phyloP scores from a whole-genome alignment of 352 stramenopile species.

The Globisporangium irregulare region DNA sequence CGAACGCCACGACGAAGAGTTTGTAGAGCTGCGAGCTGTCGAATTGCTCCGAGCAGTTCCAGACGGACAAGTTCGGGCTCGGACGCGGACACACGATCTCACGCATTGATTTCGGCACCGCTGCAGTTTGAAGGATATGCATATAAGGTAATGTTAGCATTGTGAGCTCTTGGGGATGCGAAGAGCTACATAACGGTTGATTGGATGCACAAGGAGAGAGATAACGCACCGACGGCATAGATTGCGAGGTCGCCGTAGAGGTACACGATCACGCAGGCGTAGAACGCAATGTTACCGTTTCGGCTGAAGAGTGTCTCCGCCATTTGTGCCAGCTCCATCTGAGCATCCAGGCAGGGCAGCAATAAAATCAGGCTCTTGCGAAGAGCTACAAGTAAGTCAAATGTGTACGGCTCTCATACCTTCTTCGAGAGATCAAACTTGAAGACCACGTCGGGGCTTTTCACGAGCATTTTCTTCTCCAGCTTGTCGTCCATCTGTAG shows the following conservation, averaged over 20 bases:
- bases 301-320: conserved; percentile 70
- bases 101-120: conserved; percentile 85
- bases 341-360: neutral
- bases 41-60: conserved; percentile 64
- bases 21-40: conserved; percentile 82
- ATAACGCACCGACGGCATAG: conserved; percentile 77
- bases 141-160: neutral
- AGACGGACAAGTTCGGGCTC: conserved; percentile 38
- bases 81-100: conserved; percentile 81
- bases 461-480: conserved; percentile 42
- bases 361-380: neutral
- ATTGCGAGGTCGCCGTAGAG: conserved; percentile 86
- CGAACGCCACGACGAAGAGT: conserved; percentile 77
- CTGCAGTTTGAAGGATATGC: conserved; percentile 22
- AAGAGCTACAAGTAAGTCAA: neutral
- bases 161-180: neutral
- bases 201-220: neutral
- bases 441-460: conserved; percentile 29
- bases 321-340: conserved; percentile 87
- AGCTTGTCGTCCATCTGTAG: conserved; percentile 52
- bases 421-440: conserved; percentile 80
- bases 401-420: conserved; percentile 20
- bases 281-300: conserved; percentile 72
- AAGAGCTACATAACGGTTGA: neutral
- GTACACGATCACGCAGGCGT: conserved; percentile 78